Evolutionary conservation across 169 alveolate species (phyloP).

Genomic region (Blepharisma undulans): DNA sequence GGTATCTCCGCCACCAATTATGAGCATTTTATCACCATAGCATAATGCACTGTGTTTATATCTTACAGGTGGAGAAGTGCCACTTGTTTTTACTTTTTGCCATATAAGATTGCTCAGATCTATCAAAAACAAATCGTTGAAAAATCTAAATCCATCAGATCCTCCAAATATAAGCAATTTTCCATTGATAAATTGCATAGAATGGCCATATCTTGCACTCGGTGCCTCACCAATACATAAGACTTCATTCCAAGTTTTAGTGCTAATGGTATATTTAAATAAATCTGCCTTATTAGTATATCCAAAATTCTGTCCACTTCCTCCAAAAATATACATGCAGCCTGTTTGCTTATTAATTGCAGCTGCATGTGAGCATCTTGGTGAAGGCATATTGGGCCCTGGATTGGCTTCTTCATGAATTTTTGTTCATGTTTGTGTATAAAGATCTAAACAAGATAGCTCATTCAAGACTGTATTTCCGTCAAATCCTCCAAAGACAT

Average conservation of each 20-base stretch:
- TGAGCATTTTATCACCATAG: background rate
- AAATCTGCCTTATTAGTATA: background rate
- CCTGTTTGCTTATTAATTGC: conserved; percentile 1
- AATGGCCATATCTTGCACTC: conserved; percentile 27
- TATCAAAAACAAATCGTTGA: background rate
- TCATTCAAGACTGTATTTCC: conserved; percentile 7
- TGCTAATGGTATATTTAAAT: background rate
- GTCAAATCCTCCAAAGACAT: conserved; percentile 8
- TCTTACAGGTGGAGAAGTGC: background rate
- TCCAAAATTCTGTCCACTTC: conserved; percentile 24
- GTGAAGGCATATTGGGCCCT: conserved; percentile 6
- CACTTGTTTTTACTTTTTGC: background rate
- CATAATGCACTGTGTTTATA: conserved; percentile 5
- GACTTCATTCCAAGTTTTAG: background rate
- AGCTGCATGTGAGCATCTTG: conserved; percentile 35
- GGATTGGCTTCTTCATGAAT: background rate
- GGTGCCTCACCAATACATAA: background rate
- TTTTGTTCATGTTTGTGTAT: background rate
- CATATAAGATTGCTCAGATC: background rate
- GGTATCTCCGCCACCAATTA: conserved; percentile 2
- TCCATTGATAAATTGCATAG: background rate
- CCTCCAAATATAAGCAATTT: conserved; percentile 15
- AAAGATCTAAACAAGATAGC: background rate
- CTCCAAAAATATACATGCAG: conserved; percentile 18
- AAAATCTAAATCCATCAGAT: background rate